Conservation (phyloP, 306 rosid genomes). For the Castanea crenata region DNA sequence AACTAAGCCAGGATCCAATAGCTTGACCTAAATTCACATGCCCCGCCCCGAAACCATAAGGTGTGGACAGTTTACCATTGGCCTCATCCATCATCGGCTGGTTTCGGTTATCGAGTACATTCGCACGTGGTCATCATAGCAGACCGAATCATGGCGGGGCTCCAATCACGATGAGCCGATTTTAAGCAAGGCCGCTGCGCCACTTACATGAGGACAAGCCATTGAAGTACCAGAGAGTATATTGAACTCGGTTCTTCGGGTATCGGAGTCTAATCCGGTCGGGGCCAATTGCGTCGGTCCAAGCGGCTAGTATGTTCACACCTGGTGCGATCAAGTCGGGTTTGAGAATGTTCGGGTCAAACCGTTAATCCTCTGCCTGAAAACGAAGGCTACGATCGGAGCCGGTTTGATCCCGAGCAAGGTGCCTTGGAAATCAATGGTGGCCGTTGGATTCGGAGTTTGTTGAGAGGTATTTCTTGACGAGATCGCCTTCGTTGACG, state of each 20-base stretch:
- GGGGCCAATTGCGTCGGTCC: constrained; percentile 94
- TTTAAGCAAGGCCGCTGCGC: constrained; percentile 82
- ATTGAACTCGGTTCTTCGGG: constrained; percentile 67
- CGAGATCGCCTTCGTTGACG: constrained; percentile 57
- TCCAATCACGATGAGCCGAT: constrained; percentile 91
- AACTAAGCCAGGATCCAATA: constrained; percentile 81
- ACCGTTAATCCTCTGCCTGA: constrained; percentile 74
- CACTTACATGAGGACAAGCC: constrained; percentile 93
- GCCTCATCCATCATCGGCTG: constrained; percentile 68
- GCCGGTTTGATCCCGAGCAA: constrained; percentile 84
- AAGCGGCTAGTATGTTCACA: constrained; percentile 77
- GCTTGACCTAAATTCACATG: constrained; percentile 69
- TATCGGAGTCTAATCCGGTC: constrained; percentile 60
- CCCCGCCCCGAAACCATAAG: constrained; percentile 83
- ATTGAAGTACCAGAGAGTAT: constrained; percentile 89
- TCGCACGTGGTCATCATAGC: constrained; percentile 91
- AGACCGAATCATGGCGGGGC: constrained; percentile 80
- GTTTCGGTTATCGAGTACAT: constrained; percentile 42
- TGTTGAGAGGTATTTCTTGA: constrained; percentile 61
- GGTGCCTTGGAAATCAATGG: constrained; percentile 75
- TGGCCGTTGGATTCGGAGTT: constrained; percentile 51
- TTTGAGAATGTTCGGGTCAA: constrained; percentile 72
- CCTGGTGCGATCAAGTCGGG: constrained; percentile 93
- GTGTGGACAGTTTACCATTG: constrained; percentile 55
- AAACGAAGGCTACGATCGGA: constrained; percentile 84